Base-by-base conservation (phyloP, 768 basidiomycete species). In the Agrocybe pediades region DNA sequence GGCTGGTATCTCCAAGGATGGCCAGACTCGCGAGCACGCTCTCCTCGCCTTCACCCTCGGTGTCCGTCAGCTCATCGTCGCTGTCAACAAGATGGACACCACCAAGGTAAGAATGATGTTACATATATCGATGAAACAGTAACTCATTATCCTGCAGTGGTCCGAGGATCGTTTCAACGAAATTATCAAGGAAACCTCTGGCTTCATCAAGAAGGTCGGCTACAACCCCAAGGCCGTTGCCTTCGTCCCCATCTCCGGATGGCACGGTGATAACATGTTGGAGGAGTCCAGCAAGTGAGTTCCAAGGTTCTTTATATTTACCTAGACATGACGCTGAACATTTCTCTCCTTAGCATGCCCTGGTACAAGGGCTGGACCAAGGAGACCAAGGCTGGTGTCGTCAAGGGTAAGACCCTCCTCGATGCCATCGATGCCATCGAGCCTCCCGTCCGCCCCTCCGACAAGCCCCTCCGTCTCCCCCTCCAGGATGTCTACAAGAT, bases 401-500 rank as follows among this genome's bases (percentile, higher is more conserved):
- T 85, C 75, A 99, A 97, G 86, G 97, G 97, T 68, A 97, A 96
- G 86, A 99, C 97, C 69, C 90, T 99, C 60, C 93, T 99, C 65
- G 97, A 99, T 73, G 95, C 97, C 72, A 98, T 99, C 66, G 97
- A 99, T 68, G 95, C 95, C 74, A 99, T 99, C 69, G 97, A 99
- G 70, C 95, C 97, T 69, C 97, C 97, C 60, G 74, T 80, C 63
- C 93, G 97, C 75, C 97, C 97, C 60, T 88, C 90, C 72, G 97
- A 99, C 83, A 98, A 98, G 85, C 96, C 97, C 65, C 97, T 99
- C 81, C 95, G 97, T 79, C 95, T 99, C 64, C 95, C 96, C 68
- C 94, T 97, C 74, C 96, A 99, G 87, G 97, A 99, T 86, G 97
- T 99, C 71, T 98, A 99, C 93, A 99, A 99, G 86, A 99, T 99